Conservation (phyloP, 495 filamentous ascomycete genomes). For the Penicillium taxi region DNA sequence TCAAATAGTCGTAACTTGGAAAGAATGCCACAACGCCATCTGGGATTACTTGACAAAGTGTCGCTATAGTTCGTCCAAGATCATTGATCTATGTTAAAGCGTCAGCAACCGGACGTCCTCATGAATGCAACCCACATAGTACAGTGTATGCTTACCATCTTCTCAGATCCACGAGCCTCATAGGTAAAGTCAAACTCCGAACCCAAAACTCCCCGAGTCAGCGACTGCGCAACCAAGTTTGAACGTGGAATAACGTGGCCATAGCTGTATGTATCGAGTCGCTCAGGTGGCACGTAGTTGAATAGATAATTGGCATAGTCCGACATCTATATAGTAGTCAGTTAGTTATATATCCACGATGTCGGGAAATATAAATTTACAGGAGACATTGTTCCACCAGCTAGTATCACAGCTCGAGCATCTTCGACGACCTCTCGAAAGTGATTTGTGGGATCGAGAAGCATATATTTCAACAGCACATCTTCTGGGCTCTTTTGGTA, state of each 20-base stretch:
- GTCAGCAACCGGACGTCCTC: conserved; percentile 1
- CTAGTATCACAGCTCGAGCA: conserved; percentile 81
- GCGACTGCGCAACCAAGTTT: conserved; percentile 68
- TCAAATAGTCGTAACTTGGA: conserved; percentile 85
- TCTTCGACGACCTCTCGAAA: conserved; percentile 84
- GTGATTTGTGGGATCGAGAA: conserved; percentile 88
- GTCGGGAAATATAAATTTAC: conserved; percentile 22
- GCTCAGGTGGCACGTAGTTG: conserved; percentile 55
- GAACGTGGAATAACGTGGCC: conserved; percentile 85
- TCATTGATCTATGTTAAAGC: conserved; percentile 54
- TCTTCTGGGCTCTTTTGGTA: conserved; percentile 52
- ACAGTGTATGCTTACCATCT: conserved; percentile 36
- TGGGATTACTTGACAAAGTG: conserved; percentile 64
- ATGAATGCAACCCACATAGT: background rate
- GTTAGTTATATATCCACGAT: conserved; percentile 1
- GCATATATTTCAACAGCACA: conserved; percentile 70
- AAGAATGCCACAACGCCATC: conserved; percentile 97
- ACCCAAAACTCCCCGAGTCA: conserved; percentile 46
- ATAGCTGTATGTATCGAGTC: conserved; percentile 76
- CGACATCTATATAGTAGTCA: conserved; percentile 48
- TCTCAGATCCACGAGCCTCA: conserved; percentile 55
- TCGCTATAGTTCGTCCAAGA: conserved; percentile 64
- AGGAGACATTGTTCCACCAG: conserved; percentile 95
- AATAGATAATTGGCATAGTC: conserved; percentile 85
- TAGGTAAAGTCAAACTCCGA: conserved; percentile 81